Evolutionary conservation across 2,329 filamentous ascomycete species (phyloP).

Genomic region (Apiospora sp.): DNA sequence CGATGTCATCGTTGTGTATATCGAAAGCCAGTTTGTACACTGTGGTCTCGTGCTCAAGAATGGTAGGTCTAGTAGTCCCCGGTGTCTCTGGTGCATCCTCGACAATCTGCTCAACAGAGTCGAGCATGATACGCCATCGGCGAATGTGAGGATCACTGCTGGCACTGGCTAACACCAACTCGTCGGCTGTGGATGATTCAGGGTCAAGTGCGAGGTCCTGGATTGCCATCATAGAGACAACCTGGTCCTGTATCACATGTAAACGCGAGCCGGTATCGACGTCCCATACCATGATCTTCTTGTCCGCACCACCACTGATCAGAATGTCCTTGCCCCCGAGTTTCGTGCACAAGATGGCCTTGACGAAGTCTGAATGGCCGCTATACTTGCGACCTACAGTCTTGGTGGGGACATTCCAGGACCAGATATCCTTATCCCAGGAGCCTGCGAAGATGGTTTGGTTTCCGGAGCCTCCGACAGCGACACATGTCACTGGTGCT

Average conservation of each 20-base stretch:
- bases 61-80: conserved; percentile 55
- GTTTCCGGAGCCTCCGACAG: conserved; percentile 65
- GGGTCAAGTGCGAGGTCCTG: conserved; percentile 83
- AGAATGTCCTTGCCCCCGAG: conserved; percentile 69
- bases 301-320: conserved; percentile 79
- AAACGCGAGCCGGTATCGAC: conserved; percentile 71
- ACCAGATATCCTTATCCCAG: conserved; percentile 94
- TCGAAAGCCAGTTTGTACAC: conserved; percentile 85
- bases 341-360: conserved; percentile 72
- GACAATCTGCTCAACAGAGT: conserved; percentile 61
- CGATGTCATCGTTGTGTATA: conserved; percentile 63
- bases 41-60: conserved; percentile 88
- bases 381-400: conserved; percentile 66
- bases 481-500: conserved; percentile 81
- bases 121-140: conserved; percentile 71
- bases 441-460: conserved; percentile 81
- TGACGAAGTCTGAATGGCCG: conserved; percentile 92
- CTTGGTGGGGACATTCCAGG: conserved; percentile 73
- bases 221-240: conserved; percentile 75
- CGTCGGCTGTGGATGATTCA: conserved; percentile 56
- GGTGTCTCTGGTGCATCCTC: conserved; percentile 53
- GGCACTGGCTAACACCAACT: conserved; percentile 75
- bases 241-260: conserved; percentile 80
- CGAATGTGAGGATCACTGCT: conserved; percentile 84
- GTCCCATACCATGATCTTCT: conserved; percentile 87